Conservation (phyloP, 805 yeast species). For the Saccharomycopsis sp. region DNA sequence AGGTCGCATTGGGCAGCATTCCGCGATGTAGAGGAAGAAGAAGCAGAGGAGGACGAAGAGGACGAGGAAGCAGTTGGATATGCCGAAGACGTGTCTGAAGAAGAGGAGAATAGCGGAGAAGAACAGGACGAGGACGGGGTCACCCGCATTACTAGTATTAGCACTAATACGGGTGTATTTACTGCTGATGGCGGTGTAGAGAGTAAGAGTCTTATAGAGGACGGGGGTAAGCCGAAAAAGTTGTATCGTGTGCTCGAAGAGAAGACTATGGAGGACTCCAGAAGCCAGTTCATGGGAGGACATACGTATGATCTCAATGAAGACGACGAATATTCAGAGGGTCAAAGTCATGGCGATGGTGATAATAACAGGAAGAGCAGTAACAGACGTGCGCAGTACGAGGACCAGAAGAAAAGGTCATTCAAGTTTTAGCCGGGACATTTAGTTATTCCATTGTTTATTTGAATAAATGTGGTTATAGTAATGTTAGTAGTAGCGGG, state of each 20-base stretch:
- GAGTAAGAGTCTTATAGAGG: not conserved
- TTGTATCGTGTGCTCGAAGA: conserved; percentile 18
- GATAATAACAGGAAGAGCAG: conserved; percentile 5
- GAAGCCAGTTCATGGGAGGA: conserved; percentile 9
- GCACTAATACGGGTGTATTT: not conserved
- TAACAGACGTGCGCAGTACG: not conserved
- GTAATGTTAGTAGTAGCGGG: too few relatives aligned
- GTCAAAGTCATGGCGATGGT: conserved; percentile 2
- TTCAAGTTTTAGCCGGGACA: not conserved
- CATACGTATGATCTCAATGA: conserved; percentile 9
- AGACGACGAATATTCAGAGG: not conserved
- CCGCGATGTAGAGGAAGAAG: conserved; percentile 23
- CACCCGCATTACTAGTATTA: not conserved
- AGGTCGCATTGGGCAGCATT: conserved; percentile 30
- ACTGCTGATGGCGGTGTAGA: not conserved
- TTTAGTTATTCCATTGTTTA: not conserved
- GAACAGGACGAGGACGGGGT: not conserved
- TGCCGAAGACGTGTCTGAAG: conserved; percentile 1
- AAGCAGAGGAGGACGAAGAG: conserved; percentile 22
- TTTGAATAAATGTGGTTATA: too few relatives aligned
- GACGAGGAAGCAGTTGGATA: conserved; percentile 14
- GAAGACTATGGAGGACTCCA: conserved; percentile 4
- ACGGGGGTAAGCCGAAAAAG: conserved; percentile 9
- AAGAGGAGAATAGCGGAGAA: not conserved
- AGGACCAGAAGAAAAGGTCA: not conserved